Evolutionary conservation across 75 land plant genomes (phyloP), one percentile per base, ranked within the genome.

Genomic region (Pinus taeda): DNA sequence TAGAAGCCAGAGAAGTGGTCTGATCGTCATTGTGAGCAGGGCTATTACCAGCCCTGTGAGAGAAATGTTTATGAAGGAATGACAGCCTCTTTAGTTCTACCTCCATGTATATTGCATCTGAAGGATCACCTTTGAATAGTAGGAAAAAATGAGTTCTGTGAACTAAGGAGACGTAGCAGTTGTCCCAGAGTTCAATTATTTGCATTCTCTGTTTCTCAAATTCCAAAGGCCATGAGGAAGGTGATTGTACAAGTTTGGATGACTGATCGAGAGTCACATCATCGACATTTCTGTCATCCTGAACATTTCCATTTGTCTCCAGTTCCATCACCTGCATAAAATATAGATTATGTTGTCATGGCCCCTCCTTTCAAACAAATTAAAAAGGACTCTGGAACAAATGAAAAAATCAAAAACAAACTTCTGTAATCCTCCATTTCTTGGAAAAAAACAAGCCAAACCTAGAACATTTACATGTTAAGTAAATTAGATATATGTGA

Each of bases 41-140:
- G 21, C 57, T 79, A 49, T 12, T 77, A 60, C 62, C 8, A 14
- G 57, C 63, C 57, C 64, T 81, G 20, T 81, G 59, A 15, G 85
- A 76, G 63, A 82, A 85, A 18, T 78, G 57, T 15, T 74, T 78
- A 75, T 79, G 86, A 36, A 93, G 81, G 71, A 90, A 91, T 30
- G 84, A 77, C 6, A 92, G 84, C 75, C 94, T 88, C 59, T 92
- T 79, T 3, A 79, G 80, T 81, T 93, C 96, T 2, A 91, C 94
- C 83, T 93, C 94, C 92, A 93, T 76, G 81, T 92, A 93, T 12
- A 93, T 86, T 2, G 84, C 75, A 61, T 93, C 96, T 26, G 94
- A 71, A 57, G 88, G 89, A 65, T 93, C 96, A 1, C 96, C 96
- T 61, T 84, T 81, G 75, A 93, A 93, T 55, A 90, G 86, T 60